phyloP scores from a whole-genome alignment of 2,329 filamentous ascomycete genomes.

The Exophiala spinifera region DNA sequence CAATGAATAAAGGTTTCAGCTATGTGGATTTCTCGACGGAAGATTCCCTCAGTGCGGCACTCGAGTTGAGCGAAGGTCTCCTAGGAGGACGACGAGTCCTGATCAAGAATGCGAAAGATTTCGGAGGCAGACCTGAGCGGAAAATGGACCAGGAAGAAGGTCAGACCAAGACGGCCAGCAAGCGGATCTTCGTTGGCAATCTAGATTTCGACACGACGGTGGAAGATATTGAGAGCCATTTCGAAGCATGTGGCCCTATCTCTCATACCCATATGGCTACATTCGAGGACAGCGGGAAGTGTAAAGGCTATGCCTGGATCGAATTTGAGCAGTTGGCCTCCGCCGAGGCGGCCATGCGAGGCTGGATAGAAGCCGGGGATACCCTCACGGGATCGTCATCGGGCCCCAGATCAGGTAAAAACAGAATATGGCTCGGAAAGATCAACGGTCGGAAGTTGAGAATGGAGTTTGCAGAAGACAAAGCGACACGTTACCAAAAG shows the following conservation, averaged over 20 bases:
- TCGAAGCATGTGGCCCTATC: conserved; percentile 78
- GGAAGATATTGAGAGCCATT: conserved; percentile 76
- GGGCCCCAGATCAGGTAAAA: conserved; percentile 54
- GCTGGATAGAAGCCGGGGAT: conserved; percentile 66
- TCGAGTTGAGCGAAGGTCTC: conserved; percentile 81
- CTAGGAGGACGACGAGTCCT: conserved; percentile 74
- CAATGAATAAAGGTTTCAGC: conserved; percentile 87
- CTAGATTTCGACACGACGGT: conserved; percentile 77
- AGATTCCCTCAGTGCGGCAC: conserved; percentile 69
- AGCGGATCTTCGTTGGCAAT: conserved; percentile 86
- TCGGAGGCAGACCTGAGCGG: conserved; percentile 77
- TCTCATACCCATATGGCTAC: conserved; percentile 84
- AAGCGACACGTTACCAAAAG: conserved; percentile 87
- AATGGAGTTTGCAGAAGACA: conserved; percentile 91
- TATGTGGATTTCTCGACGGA: conserved; percentile 83
- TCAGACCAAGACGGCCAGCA: conserved; percentile 64
- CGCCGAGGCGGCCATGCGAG: conserved; percentile 73
- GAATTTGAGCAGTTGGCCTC: conserved; percentile 77
- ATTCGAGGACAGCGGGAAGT: conserved; percentile 95
- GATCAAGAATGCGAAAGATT: conserved; percentile 89
- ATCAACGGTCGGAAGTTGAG: conserved; percentile 76
- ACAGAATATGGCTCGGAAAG: conserved; percentile 78
- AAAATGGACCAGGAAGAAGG: conserved; percentile 38
- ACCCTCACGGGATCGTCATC: conserved; percentile 40
- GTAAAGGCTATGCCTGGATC: conserved; percentile 96